Evolutionary conservation across 208 protist genomes (phyloP), one percentile per base, ranked within the genome.

Genomic region (Acanthamoeba pearcei): DNA sequence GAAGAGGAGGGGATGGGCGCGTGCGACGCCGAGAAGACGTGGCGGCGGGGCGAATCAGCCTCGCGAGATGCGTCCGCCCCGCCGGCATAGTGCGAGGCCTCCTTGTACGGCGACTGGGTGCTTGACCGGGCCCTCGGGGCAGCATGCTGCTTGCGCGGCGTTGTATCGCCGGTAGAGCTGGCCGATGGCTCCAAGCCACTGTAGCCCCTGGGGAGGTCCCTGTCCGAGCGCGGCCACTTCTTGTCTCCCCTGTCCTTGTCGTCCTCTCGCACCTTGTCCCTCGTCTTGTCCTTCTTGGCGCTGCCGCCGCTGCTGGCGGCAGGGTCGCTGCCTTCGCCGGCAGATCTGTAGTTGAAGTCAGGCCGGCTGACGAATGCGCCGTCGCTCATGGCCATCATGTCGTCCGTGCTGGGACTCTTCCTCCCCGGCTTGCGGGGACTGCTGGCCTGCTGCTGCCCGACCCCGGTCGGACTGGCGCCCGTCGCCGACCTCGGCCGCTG

Each of bases 321-420:
- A 74, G 66, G n/a, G 24, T 38, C 32, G 5, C 10, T 24, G n/a
- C 27, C 32, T n/a, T 74, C n/a, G 10, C 27, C 10, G 22, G 66
- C 66, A 42, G 22, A 38, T 13, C 32, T 68, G 62, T 68, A 68
- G 24, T 12, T 68, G 62, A 29, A 29, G 42, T 46, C 42, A 46
- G 42, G 42, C 5, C 42, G 29, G 15, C 10, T 9, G 29, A n/a
- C 35, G 5, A 82, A 9, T 19, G 1, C 74, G 22, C 4, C n/a
- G 74, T 82, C 74, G 74, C 74, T 82, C 74, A 82, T 46, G 19
- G 38, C 10, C 42, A 82, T 82, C 22, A 27, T 9, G 29, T 82
- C 74, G 22, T 55, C 32, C 5, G 19, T 82, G 53, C 53, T 57
- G 15, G 19, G 19, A 38, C 32, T 82, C 35, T 27, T 82, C 74